Conservation (phyloP, 805 yeast species). For the Candida ponderosae region DNA sequence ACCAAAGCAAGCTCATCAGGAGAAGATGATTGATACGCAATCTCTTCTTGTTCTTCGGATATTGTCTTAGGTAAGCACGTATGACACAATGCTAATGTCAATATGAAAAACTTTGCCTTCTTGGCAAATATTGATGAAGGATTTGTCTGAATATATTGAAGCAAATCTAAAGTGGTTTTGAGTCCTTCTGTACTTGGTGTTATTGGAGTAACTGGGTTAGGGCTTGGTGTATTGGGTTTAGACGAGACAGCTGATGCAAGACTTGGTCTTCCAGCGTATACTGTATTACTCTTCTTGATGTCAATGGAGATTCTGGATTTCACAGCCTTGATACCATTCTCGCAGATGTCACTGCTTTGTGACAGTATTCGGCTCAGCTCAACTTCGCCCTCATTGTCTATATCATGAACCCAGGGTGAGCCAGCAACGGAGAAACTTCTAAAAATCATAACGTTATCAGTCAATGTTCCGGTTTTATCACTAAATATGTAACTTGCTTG, state of each 20-base stretch:
- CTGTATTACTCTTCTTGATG: conserved; percentile 29
- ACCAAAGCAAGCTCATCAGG: conserved; percentile 96
- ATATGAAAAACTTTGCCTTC: conserved; percentile 69
- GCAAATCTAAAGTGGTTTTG: conserved; percentile 56
- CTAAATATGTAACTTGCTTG: conserved; percentile 93
- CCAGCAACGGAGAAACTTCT: conserved; percentile 86
- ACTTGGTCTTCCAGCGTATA: conserved; percentile 49
- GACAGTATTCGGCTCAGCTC: conserved; percentile 17
- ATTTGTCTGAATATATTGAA: conserved; percentile 59
- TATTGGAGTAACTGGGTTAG: not conserved
- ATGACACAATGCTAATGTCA: conserved; percentile 83
- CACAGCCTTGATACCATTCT: not conserved
- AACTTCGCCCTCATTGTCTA: conserved; percentile 26
- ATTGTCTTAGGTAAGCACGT: conserved; percentile 71
- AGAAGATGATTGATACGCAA: conserved; percentile 87
- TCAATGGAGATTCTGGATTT: conserved; percentile 27
- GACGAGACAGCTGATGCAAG: conserved; percentile 35
- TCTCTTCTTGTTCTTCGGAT: conserved; percentile 30
- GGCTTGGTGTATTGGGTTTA: not conserved
- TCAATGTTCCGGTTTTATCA: conserved; percentile 95
- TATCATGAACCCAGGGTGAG: conserved; percentile 79
- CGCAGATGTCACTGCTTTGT: conserved; percentile 3
- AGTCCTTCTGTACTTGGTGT: conserved; percentile 13
- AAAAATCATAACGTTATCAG: conserved; percentile 91
- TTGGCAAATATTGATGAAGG: conserved; percentile 67